Evolutionary conservation across 495 filamentous ascomycete genomes (phyloP).

Genomic region (Coniosporium apollinis): DNA sequence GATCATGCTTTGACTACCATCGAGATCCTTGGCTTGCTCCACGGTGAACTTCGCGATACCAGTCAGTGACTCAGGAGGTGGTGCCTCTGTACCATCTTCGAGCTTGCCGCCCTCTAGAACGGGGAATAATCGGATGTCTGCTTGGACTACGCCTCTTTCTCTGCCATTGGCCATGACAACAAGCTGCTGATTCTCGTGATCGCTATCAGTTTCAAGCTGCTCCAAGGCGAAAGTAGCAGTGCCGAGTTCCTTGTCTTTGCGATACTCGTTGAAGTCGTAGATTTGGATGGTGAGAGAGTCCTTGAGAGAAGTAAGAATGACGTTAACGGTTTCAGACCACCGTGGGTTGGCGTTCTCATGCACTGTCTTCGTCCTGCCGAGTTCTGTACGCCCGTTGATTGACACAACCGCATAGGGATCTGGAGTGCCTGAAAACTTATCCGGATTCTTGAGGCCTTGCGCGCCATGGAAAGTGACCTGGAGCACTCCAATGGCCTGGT

Average conservation of each 20-base stretch:
- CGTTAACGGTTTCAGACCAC: conserved; percentile 93
- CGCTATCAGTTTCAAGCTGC: conserved; percentile 52
- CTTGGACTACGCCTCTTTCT: conserved; percentile 57
- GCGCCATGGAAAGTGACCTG: conserved; percentile 84
- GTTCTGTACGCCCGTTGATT: conserved; percentile 59
- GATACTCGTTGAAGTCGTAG: conserved; percentile 86
- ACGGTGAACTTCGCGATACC: conserved; percentile 87
- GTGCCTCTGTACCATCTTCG: conserved; percentile 59
- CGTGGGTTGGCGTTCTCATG: conserved; percentile 70
- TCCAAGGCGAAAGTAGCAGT: conserved; percentile 71
- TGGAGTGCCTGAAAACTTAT: conserved; percentile 82
- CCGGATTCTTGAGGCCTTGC: conserved; percentile 80
- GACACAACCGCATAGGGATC: conserved; percentile 87
- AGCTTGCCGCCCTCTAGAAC: conserved; percentile 57
- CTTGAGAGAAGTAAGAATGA: conserved; percentile 78
- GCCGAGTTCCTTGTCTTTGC: conserved; percentile 94
- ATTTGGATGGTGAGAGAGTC: conserved; percentile 69
- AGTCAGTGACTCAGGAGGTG: conserved; percentile 74
- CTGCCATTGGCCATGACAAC: conserved; percentile 78
- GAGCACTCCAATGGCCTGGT: conserved; percentile 88
- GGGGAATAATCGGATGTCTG: conserved; percentile 89
- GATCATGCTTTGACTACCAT: conserved; percentile 74
- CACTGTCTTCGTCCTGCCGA: conserved; percentile 79
- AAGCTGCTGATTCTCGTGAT: conserved; percentile 68
- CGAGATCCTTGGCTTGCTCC: conserved; percentile 90